Conservation (phyloP, 1,139 yeast species). For the Yamadazyma atmosphaerica region DNA sequence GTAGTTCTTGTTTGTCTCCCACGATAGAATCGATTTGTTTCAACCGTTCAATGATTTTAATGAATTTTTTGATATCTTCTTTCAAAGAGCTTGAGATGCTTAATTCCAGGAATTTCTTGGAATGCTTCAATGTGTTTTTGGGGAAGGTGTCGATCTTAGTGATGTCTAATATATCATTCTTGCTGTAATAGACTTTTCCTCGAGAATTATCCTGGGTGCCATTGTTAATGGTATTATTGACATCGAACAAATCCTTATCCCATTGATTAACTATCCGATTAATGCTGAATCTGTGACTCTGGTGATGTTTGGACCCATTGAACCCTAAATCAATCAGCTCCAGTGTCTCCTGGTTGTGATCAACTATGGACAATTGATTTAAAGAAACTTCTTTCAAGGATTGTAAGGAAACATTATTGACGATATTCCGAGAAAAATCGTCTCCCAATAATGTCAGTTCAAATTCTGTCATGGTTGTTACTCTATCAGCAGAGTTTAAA, state of each 20-base stretch:
- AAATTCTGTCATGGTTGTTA: slow-evolving; percentile 30
- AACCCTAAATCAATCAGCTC: slow-evolving; percentile 13
- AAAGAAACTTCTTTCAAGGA: slow-evolving; percentile 7
- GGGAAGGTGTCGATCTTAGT: slow-evolving; percentile 38
- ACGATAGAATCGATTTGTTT: slow-evolving; percentile 34
- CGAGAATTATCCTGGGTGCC: slow-evolving; percentile 10
- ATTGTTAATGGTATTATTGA: slow-evolving; percentile 15
- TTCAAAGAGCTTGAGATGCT: slow-evolving; percentile 49
- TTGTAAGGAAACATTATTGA: slow-evolving; percentile 27
- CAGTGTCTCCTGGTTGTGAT: neutral
- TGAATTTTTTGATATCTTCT: slow-evolving; percentile 47
- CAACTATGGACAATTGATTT: slow-evolving; percentile 2
- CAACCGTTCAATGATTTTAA: slow-evolving; percentile 41
- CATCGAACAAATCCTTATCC: slow-evolving; percentile 15
- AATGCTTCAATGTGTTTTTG: slow-evolving; percentile 11
- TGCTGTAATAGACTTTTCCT: slow-evolving; percentile 11
- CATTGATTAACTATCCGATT: slow-evolving; percentile 18
- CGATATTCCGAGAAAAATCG: slow-evolving; percentile 29
- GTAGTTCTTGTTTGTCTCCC: slow-evolving; percentile 69
- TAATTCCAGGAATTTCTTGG: slow-evolving; percentile 33
- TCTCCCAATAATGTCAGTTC: slow-evolving; percentile 34
- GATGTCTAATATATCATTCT: slow-evolving; percentile 19
- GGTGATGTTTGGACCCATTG: slow-evolving; percentile 8
- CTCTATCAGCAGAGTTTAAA: slow-evolving; percentile 21
- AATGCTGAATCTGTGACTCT: slow-evolving; percentile 5